Conservation (phyloP, 192 early-diverging fungal species). For the Dissophora ornata region DNA sequence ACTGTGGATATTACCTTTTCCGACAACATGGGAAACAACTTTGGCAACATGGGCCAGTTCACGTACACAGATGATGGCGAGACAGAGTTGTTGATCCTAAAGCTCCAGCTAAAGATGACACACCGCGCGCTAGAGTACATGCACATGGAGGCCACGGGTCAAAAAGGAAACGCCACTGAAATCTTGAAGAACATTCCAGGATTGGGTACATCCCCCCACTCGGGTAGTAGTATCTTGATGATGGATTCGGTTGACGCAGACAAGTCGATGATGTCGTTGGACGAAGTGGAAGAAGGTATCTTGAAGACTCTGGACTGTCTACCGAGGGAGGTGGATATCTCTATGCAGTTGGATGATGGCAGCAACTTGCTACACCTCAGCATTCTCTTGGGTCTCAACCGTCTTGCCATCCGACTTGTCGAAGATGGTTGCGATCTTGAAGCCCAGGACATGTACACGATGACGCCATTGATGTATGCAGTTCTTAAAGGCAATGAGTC, state of each 20-base stretch:
- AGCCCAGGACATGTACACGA: constrained; percentile 21
- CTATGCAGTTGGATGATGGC: constrained; percentile 47
- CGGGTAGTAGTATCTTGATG: constrained; percentile 13
- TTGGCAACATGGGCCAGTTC: constrained; percentile 30
- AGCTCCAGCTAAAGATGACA: constrained; percentile 38
- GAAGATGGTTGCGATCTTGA: constrained; percentile 49
- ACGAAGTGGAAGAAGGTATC: constrained; percentile 34
- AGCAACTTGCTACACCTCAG: constrained; percentile 41
- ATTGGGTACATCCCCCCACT: constrained; percentile 17
- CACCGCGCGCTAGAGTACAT: constrained; percentile 47
- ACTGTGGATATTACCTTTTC: constrained; percentile 27
- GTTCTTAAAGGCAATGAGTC: constrained; percentile 37
- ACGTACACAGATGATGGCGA: constrained; percentile 49
- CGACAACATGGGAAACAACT: constrained; percentile 32
- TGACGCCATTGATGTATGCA: constrained; percentile 46
- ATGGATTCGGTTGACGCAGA: neutral
- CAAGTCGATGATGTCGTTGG: constrained; percentile 10
- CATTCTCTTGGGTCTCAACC: constrained; percentile 23
- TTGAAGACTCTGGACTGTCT: constrained; percentile 22
- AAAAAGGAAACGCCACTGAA: constrained; percentile 29
- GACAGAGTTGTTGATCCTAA: constrained; percentile 38
- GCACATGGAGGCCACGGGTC: constrained; percentile 34
- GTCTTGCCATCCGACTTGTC: constrained; percentile 11
- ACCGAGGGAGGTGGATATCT: constrained; percentile 30
- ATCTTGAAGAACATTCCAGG: constrained; percentile 41